phyloP scores from a whole-genome alignment of 257 asterid species.

The Osmanthus fragrans region DNA sequence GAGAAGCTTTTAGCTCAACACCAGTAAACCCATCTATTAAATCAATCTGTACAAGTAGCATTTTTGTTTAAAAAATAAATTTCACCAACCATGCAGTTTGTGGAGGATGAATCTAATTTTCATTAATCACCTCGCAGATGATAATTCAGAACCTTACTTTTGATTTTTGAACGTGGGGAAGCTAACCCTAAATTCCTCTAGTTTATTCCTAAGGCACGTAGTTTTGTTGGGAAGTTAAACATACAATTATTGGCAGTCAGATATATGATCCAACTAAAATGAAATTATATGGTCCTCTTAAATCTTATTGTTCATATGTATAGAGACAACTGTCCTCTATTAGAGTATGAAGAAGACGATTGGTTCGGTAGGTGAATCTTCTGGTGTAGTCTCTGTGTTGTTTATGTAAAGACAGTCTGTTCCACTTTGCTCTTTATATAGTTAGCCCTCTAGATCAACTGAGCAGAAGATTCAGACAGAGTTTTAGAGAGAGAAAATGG shows the following conservation, averaged over 20 bases:
- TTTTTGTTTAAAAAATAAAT: no score
- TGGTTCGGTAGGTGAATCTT: not conserved
- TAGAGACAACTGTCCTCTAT: not conserved
- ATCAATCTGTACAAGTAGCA: no score
- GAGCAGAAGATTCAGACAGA: not conserved
- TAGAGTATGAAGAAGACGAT: not conserved
- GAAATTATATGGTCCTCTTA: not conserved
- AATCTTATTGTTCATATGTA: not conserved
- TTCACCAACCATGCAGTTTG: not conserved
- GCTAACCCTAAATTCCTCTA: no score
- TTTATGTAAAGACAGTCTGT: not conserved
- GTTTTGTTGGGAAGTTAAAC: not conserved
- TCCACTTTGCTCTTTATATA: not conserved
- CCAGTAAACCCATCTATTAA: no score
- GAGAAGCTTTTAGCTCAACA: no score
- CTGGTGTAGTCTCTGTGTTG: no score
- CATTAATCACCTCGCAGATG: not conserved
- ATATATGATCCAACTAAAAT: not conserved
- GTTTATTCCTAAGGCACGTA: not conserved
- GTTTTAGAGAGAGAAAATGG: constrained; percentile 18
- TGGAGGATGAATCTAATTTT: not conserved
- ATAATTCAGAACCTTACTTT: no score
- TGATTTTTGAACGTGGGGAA: no score
- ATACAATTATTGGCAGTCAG: not conserved
- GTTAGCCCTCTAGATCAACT: not conserved